Base-by-base conservation (phyloP, 495 filamentous ascomycete genomes). In the Paragyromitra xinjiangensis region DNA sequence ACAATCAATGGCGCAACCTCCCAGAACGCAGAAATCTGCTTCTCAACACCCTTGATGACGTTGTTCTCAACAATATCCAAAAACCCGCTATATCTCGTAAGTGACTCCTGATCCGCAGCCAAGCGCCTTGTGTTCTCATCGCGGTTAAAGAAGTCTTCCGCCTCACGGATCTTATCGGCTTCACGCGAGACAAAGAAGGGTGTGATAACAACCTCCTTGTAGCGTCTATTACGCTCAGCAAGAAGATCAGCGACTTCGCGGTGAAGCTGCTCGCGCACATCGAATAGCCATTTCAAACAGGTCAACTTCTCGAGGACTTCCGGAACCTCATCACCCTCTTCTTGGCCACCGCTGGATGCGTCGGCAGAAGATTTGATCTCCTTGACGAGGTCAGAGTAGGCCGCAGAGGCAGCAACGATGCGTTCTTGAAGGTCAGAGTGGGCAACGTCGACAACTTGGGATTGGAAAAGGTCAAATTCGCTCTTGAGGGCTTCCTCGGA, bases 241-340 rank as follows among this genome's bases (percentile, higher is more conserved):
- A 97, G 88, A 0, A 99, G 85, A 48, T 95, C 92, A 81, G 92
- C 95, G n/a, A 92, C 85, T 77, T 93, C 91, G 5, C 90, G 89
- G 82, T 98, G 91, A 5, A 98, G 88, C 67, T 89, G 87, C 83
- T 99, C 96, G 6, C 94, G 90, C 6, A 92, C 92, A 80, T 99
- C 95, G 80, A 97, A 98, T 37, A 98, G 91, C 95, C 95, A 99
- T 81, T 99, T 99, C 9, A 98, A 86, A 34, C 97, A 89, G 0
- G 95, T 98, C 3, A 99, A 87, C 76, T 95, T 95, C 84, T 99
- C 95, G 1, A 98, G 86, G 0, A 98, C 86, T 84, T 98, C 96
- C 0, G 95, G 94, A 81, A 95, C 92, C 82, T 97, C 95, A 80
- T 98, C 94, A 68, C 95, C 95, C 83, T 97, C 94, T 83, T 97